Evolutionary conservation across 2,329 filamentous ascomycete species (phyloP).

Genomic region (Ilyonectria sp.): DNA sequence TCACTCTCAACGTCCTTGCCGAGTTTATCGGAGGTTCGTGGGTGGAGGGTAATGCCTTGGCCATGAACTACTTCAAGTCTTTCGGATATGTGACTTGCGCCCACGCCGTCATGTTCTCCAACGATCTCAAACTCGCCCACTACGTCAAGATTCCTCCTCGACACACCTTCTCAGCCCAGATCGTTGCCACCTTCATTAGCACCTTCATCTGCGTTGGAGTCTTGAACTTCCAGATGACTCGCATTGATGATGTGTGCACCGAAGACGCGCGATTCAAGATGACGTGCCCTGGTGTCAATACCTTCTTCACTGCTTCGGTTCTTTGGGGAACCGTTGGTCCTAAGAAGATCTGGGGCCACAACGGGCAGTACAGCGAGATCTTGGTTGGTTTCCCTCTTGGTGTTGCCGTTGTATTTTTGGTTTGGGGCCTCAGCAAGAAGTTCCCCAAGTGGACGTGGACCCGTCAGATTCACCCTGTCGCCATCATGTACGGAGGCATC

Average conservation of each 20-base stretch:
- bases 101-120: conserved; percentile 66
- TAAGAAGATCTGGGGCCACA: conserved; percentile 63
- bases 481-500: conserved; percentile 63
- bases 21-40: conserved; percentile 68
- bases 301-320: conserved; percentile 70
- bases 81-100: conserved; percentile 66
- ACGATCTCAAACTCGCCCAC: conserved; percentile 65
- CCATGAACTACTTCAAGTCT: conserved; percentile 70
- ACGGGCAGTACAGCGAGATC: conserved; percentile 64
- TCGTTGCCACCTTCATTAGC: conserved; percentile 69
- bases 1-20: conserved; percentile 67
- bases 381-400: conserved; percentile 67
- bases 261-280: conserved; percentile 63
- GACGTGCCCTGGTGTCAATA: conserved; percentile 67
- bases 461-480: conserved; percentile 64
- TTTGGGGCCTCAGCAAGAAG: conserved; percentile 58
- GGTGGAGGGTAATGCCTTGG: conserved; percentile 65
- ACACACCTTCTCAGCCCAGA: conserved; percentile 72
- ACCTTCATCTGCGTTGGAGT: conserved; percentile 67
- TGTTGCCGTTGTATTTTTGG: conserved; percentile 59
- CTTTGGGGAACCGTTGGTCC: conserved; percentile 70
- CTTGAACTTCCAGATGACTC: conserved; percentile 64
- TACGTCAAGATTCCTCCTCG: conserved; percentile 75
- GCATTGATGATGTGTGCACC: conserved; percentile 66
- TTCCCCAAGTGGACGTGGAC: conserved; percentile 58